Evolutionary conservation across 1,284 basidiomycete species (phyloP).

Genomic region (Ceratobasidium papillatum): DNA sequence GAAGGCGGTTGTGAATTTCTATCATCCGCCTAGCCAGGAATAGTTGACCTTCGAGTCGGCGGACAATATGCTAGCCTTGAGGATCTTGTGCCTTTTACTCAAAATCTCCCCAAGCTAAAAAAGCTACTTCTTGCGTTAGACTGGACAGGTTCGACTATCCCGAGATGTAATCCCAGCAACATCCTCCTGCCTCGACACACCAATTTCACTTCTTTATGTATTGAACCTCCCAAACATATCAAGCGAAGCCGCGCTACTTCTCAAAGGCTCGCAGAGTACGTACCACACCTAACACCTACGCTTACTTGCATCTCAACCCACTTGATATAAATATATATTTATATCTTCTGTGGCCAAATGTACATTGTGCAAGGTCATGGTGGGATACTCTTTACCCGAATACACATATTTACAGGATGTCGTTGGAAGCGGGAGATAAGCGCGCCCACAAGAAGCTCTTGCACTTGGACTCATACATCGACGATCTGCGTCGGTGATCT

Average conservation of each 20-base stretch:
- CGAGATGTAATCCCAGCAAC: neutral
- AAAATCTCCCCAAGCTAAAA: neutral
- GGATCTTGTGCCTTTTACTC: neutral
- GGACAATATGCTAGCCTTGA: neutral
- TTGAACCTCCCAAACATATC: neutral
- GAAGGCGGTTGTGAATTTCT: neutral
- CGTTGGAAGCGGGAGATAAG: too few relatives aligned
- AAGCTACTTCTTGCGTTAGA: neutral
- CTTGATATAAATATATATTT: neutral
- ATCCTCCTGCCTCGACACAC: neutral
- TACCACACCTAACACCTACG: neutral
- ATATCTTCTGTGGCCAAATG: neutral
- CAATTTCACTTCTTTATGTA: neutral
- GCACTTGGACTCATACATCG: too few relatives aligned
- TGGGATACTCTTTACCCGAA: neutral
- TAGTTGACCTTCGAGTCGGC: neutral
- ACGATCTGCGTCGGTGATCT: too few relatives aligned
- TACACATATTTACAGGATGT: too few relatives aligned
- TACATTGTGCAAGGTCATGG: neutral
- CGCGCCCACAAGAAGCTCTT: too few relatives aligned
- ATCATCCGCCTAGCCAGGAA: neutral
- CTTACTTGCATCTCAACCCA: neutral
- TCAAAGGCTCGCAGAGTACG: neutral
- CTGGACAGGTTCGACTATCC: neutral
- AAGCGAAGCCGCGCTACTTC: neutral